Conservation (phyloP, 176 grass and related monocot genomes). For the Microstegium vimineum region DNA sequence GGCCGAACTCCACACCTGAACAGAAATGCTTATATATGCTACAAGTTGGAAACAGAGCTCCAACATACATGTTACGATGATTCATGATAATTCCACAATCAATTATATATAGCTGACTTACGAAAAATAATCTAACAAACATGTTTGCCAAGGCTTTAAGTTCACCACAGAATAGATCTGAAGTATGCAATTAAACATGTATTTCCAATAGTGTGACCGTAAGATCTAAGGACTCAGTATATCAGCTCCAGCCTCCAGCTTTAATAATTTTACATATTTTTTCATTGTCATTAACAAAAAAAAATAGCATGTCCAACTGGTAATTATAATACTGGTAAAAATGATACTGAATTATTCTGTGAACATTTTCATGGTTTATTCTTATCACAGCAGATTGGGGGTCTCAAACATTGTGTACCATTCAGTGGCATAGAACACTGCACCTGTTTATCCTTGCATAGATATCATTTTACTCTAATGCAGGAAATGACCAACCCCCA, state of each 20-base stretch:
- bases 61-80: background rate
- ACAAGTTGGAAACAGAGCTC: background rate
- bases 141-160: background rate
- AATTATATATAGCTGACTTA: background rate
- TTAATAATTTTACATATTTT: background rate
- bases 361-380: background rate
- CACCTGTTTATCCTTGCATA: background rate
- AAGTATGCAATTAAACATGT: background rate
- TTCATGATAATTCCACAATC: background rate
- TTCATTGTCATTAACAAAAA: background rate
- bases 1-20: background rate
- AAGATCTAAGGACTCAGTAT: background rate
- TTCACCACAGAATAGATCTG: background rate
- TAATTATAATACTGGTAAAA: background rate
- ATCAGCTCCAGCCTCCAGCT: background rate
- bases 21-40: background rate
- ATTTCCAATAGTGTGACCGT: background rate
- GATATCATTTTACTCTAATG: background rate
- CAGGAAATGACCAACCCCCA: background rate
- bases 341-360: background rate
- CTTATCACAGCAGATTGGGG: background rate
- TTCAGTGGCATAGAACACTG: background rate
- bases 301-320: background rate
- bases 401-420: background rate
- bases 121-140: background rate